Percentiles rank a stretch among this genome's conserved stretches.
Conservation (phyloP, 2,329 filamentous ascomycete genomes). For the Talaromyces rugulosus region DNA sequence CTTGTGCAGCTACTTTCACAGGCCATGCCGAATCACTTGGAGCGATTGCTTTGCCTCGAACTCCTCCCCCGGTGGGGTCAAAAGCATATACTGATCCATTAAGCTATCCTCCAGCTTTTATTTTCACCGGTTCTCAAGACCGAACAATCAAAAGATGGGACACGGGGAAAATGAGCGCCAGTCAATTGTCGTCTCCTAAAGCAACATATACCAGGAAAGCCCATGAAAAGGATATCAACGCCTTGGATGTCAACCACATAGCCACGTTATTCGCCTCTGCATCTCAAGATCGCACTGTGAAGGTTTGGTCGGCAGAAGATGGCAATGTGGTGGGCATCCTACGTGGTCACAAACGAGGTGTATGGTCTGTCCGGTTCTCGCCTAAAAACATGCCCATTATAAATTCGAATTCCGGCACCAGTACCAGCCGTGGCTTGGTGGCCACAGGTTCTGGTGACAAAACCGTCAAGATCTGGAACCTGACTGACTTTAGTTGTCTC, state of each 20-base stretch:
- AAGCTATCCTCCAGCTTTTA: constrained; percentile 73
- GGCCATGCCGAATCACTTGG: constrained; percentile 93
- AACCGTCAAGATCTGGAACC: constrained; percentile 90
- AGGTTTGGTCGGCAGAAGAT: constrained; percentile 89
- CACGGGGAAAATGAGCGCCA: constrained; percentile 58
- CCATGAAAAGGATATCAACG: constrained; percentile 98
- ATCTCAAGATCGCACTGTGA: constrained; percentile 93
- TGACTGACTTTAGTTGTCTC: constrained; percentile 87
- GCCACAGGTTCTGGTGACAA: constrained; percentile 94
- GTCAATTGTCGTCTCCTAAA: constrained; percentile 38
- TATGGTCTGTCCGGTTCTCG: constrained; percentile 92
- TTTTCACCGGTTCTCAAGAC: constrained; percentile 92
- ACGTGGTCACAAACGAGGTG: constrained; percentile 86
- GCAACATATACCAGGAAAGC: constrained; percentile 87
- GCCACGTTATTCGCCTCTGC: constrained; percentile 87
- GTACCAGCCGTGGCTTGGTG: constrained; percentile 71
- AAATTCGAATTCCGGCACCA: constrained; percentile 66
- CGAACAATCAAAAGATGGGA: constrained; percentile 95
- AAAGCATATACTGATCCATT: constrained; percentile 69
- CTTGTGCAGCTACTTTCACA: constrained; percentile 76
- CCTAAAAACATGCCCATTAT: constrained; percentile 73
- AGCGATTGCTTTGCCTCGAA: constrained; percentile 77
- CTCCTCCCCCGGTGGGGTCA: constrained; percentile 62
- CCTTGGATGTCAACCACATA: constrained; percentile 72
- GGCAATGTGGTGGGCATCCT: constrained; percentile 89